Base-by-base conservation (phyloP, 1,139 yeast genomes). In the Taphrina betulina region DNA sequence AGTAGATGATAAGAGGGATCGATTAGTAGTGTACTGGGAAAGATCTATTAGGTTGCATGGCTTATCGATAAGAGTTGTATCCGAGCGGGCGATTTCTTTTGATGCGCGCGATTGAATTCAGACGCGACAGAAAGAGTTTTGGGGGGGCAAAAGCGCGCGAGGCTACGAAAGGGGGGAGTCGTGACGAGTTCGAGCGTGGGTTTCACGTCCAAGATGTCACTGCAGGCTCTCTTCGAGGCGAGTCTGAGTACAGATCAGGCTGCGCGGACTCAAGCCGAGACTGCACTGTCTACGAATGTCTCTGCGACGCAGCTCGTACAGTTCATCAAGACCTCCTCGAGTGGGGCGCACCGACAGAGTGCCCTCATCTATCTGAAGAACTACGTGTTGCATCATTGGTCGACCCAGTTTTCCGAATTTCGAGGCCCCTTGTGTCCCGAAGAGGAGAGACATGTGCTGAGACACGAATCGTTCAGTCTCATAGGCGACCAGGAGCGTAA, bases 351-450 rank as follows among this genome's bases (percentile, higher is more conserved):
- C 4, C 31, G 54, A 26, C 54, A 29, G 35, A 46, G 46, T 20
- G 57, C 60, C 5, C n/a, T 58, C n/a, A 37, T 58, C 4, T 46
- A 36, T 20, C 46, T 58, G 10, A 58, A 58, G 34, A 46, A 45
- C 17, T 48, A 35, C 24, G 55, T 58, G 3, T 24, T 58, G 14
- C 44, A 45, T 31, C 57, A 58, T 31, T 58, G 60, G 60, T 45
- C 60, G 3, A 26, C 44, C 10, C 43, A 43, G 24, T 58, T 58
- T 34, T 36, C 51, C 10, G 60, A 58, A 23, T 58, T 37, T 34
- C 44, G 42, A 20, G 58, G 38, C 12, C 41, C 46, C 5, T 5
- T 33, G n/a, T 50, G 60, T 17, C 54, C 57, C 8, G 50, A 40
- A 17, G 52, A 42, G 5, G 43, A 40, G 29, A 51, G 51, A 19